Base-by-base conservation (phyloP, 2,329 filamentous ascomycete species). In the Delphinella strobiligena region DNA sequence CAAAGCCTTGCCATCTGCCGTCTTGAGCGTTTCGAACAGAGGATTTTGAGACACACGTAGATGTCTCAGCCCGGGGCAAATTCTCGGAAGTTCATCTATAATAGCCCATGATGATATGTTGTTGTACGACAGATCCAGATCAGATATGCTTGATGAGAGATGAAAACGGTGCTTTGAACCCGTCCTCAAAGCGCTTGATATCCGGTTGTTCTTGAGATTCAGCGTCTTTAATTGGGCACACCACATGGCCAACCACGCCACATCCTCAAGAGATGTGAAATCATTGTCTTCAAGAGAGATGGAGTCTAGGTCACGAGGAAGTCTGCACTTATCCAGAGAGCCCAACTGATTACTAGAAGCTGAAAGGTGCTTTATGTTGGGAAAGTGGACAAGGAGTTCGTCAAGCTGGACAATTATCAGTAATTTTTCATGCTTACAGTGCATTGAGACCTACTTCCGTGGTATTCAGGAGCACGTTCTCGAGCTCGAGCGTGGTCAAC, bases 21-120 rank as follows among this genome's bases (percentile, higher is more conserved):
- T 51, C 38, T 51, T 49, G n/a, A 66, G 66, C 47, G 69, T 63
- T 39, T 79, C 68, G 60, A 85, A 93, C 16, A 96, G 70, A 4
- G 89, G 88, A 49, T 96, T 96, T 54, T 87, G 80, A 4, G 84
- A 78, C 45, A 94, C 75, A 12, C 88, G 82, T 30, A 98, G 72
- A 24, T 77, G 78, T 10, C 65, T 69, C 5, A 96, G 67, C 3
- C 78, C 75, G 0, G 91, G 89, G 48, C 93, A 85, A 42, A 75
- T 64, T 10, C 57, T 52, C 2, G 74, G 63, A 1, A 98, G 69
- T 4, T 66, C 56, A 51, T 93, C 78, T 47, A 94, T 68, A 55
- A 93, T 84, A 19, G 60, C 53, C 84, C 87, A 95, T 14, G 70
- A 69, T 12, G 51, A 42, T 19, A 71, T 64, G 1, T 52, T 51